These are phyloP conservation scores for Annulohypoxylon bovei DNA, from an alignment of 495 filamentous ascomycete species.

Conservation along the genomic window DNA sequence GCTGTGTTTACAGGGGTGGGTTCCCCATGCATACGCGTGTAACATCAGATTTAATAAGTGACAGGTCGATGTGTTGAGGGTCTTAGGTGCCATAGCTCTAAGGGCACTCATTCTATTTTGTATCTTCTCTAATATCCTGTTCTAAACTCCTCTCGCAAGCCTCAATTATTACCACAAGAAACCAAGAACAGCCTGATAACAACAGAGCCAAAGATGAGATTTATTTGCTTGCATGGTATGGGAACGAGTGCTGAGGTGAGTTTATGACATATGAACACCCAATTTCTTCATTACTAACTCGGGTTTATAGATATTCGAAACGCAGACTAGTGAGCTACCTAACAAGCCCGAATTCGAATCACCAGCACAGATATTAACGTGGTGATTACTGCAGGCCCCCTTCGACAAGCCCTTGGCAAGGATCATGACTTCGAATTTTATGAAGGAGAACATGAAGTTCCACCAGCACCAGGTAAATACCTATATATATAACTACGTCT, in stretches of 20 bases:
- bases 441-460: constrained; percentile 1
- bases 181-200: background rate
- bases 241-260: constrained; percentile 1
- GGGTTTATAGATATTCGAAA: background rate
- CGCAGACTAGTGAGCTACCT: background rate
- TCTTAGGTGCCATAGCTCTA: background rate
- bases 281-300: background rate
- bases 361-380: background rate
- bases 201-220: background rate
- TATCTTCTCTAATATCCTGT: background rate
- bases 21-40: background rate
- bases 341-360: background rate
- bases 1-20: background rate
- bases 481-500: background rate
- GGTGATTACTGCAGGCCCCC: background rate
- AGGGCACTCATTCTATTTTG: background rate
- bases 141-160: background rate
- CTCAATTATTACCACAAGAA: background rate
- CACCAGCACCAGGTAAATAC: background rate
- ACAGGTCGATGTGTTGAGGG: background rate
- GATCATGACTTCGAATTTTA: constrained; percentile 1
- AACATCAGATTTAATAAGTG: background rate
- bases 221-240: background rate
- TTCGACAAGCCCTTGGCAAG: constrained; percentile 7
- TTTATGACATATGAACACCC: background rate